phyloP scores from a whole-genome alignment of 2,329 filamentous ascomycete genomes.

The Monosporascus sp. region DNA sequence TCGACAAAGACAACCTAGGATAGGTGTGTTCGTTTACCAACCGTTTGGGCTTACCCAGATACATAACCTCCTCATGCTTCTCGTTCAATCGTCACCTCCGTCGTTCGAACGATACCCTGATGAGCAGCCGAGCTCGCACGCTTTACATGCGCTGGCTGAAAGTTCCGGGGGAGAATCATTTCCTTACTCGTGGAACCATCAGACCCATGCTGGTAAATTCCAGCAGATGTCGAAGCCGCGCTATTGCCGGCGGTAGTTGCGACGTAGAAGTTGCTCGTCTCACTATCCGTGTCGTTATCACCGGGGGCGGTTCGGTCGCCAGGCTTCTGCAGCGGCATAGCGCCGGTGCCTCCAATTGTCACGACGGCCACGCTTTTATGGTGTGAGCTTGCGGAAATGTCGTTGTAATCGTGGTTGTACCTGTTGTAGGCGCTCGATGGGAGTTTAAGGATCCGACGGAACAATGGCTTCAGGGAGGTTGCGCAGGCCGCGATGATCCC shows the following conservation, averaged over 20 bases:
- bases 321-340: not conserved
- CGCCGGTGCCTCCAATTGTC: not conserved
- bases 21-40: not conserved
- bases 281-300: not conserved
- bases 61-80: not conserved
- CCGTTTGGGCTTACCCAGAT: not conserved
- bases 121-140: not conserved
- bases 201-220: not conserved
- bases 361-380: not conserved
- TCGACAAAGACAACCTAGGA: no score
- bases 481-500: conserved; percentile 36
- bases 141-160: not conserved
- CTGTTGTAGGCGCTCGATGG: conserved; percentile 3
- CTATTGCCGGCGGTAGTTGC: not conserved
- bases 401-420: not conserved
- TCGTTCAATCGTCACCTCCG: not conserved
- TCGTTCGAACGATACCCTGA: not conserved
- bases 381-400: not conserved
- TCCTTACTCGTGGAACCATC: not conserved
- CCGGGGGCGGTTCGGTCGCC: not conserved
- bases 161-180: not conserved
- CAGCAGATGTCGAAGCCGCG: not conserved
- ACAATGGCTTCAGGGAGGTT: conserved; percentile 28
- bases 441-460: conserved; percentile 5
- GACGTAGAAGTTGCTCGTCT: not conserved